Conservation (phyloP, 768 basidiomycete genomes). For the Tricholoma furcatifolium region DNA sequence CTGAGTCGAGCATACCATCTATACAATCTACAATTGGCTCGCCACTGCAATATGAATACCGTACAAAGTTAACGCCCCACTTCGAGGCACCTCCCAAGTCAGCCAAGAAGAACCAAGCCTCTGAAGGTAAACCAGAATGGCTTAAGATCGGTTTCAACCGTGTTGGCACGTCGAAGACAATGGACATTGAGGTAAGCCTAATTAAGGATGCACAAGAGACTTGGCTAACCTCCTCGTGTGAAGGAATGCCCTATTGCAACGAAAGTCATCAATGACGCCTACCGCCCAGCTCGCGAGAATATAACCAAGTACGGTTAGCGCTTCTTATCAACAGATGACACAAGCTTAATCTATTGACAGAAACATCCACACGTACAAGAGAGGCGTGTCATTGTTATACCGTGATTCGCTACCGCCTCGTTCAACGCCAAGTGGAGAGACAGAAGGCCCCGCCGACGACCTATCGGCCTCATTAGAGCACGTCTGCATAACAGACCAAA, state of each 20-base stretch:
- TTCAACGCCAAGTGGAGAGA: conserved; percentile 20
- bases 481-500: conserved; percentile 83
- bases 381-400: conserved; percentile 86
- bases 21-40: conserved; percentile 80
- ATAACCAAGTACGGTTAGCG: conserved; percentile 59
- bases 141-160: conserved; percentile 88
- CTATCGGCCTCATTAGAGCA: conserved; percentile 49
- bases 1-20: conserved; percentile 53
- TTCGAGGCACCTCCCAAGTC: conserved; percentile 74
- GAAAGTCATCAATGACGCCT: conserved; percentile 67
- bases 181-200: conserved; percentile 84
- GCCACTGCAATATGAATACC: conserved; percentile 87
- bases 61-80: conserved; percentile 97
- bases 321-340: background rate
- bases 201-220: background rate
- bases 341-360: conserved; percentile 35
- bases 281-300: conserved; percentile 57
- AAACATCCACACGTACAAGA: conserved; percentile 77
- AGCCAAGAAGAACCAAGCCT: conserved; percentile 22
- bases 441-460: conserved; percentile 30
- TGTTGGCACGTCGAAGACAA: conserved; percentile 65
- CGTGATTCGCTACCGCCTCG: conserved; percentile 67
- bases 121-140: conserved; percentile 53
- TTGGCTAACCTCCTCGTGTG: background rate
- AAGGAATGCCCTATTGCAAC: conserved; percentile 95